These are phyloP conservation scores for Scutellaria baicalensis DNA, from an alignment of 257 asterid genomes.

Conservation along the genomic window DNA sequence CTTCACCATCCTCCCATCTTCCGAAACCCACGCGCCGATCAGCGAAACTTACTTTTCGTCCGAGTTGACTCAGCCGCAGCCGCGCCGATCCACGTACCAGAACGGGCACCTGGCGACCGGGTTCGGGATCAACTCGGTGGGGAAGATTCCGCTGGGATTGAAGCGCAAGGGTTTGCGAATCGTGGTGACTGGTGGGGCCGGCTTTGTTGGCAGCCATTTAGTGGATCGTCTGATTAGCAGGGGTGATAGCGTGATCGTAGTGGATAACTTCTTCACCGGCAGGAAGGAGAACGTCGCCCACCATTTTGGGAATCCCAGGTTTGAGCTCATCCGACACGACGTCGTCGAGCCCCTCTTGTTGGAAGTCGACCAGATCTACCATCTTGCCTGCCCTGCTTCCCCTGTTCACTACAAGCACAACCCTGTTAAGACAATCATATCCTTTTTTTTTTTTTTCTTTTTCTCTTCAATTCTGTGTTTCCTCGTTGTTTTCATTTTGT, in stretches of 20 bases:
- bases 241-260: conserved; percentile 96
- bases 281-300: conserved; percentile 86
- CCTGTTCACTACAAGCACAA: conserved; percentile 97
- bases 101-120: conserved; percentile 46
- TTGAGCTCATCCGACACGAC: conserved; percentile 93
- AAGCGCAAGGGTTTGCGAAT: conserved; percentile 67
- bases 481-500: not conserved
- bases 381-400: conserved; percentile 97
- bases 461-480: no score
- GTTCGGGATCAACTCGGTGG: conserved; percentile 54
- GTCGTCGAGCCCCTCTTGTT: conserved; percentile 88
- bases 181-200: conserved; percentile 96
- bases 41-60: conserved; percentile 19
- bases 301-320: conserved; percentile 80
- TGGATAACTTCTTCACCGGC: conserved; percentile 93
- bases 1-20: conserved; percentile 19
- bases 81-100: conserved; percentile 40
- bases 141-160: conserved; percentile 79
- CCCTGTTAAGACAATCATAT: conserved; percentile 94
- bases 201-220: conserved; percentile 89
- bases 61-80: conserved; percentile 27
- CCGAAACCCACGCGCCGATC: conserved; percentile 16
- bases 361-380: conserved; percentile 99
- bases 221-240: conserved; percentile 82
- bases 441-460: conserved; percentile 32